A percentile compares a stretch with the other conserved stretches of the same genome.
Evolutionary conservation across 1,284 basidiomycete genomes (phyloP).

Genomic region (Blastosporella zonata): DNA sequence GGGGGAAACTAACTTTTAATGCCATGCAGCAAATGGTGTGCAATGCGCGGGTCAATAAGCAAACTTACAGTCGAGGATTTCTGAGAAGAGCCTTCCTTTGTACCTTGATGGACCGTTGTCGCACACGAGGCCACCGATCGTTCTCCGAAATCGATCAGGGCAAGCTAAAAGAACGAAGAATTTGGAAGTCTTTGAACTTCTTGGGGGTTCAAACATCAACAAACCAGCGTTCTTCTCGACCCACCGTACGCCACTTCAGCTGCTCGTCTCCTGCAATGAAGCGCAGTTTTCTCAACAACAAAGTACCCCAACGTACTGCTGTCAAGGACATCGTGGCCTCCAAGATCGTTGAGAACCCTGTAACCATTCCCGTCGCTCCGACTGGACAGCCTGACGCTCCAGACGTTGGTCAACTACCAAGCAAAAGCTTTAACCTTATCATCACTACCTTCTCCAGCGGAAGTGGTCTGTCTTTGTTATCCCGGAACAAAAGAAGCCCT

Average conservation of each 20-base stretch:
- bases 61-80: too few relatives aligned
- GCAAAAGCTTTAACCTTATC: neutral
- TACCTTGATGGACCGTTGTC: neutral
- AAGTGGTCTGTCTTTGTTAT: constrained; percentile 4
- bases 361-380: neutral
- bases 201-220: neutral
- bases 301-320: neutral
- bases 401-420: neutral
- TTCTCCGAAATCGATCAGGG: neutral
- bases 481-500: constrained; percentile 6
- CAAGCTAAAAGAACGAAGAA: neutral
- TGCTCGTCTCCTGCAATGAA: constrained; percentile 9
- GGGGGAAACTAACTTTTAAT: too few relatives aligned
- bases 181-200: neutral
- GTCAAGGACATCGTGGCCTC: too few relatives aligned
- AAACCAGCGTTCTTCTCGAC: neutral
- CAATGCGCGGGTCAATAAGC: too few relatives aligned
- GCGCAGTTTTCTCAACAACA: constrained; percentile 16
- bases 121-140: neutral
- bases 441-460: neutral
- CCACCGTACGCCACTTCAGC: neutral
- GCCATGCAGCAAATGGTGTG: too few relatives aligned
- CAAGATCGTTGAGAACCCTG: neutral
- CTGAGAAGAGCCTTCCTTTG: too few relatives aligned
- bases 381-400: neutral